These are phyloP conservation scores for Wickerhamiella vanderwaltii DNA, from an alignment of 805 yeast genomes.

Conservation along the genomic window DNA sequence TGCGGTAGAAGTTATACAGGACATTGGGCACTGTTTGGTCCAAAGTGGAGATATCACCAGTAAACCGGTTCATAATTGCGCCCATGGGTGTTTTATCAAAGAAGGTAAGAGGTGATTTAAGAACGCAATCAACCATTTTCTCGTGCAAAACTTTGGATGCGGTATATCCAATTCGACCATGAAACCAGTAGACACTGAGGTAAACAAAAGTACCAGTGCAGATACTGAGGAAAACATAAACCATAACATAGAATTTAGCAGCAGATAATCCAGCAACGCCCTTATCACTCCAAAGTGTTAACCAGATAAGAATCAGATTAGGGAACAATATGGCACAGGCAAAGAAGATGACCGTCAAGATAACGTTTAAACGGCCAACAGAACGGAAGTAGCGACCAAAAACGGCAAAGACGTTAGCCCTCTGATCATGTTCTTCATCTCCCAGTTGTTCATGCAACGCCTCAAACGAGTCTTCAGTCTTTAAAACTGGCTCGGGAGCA, in stretches of 20 bases:
- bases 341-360: conserved; percentile 5
- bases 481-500: neutral
- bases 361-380: conserved; percentile 8
- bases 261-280: conserved; percentile 14
- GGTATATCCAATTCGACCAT: conserved; percentile 14
- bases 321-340: conserved; percentile 8
- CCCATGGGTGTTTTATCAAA: conserved; percentile 95
- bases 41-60: conserved; percentile 73
- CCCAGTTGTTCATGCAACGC: conserved; percentile 3
- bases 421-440: conserved; percentile 9
- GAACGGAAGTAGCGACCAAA: conserved; percentile 13
- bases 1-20: conserved; percentile 27
- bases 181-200: conserved; percentile 12
- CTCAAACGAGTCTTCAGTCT: neutral
- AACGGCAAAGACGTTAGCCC: conserved; percentile 9
- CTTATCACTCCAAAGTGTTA: conserved; percentile 19
- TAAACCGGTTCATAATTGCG: conserved; percentile 76
- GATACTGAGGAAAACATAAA: conserved; percentile 12
- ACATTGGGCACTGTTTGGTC: conserved; percentile 48
- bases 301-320: conserved; percentile 17
- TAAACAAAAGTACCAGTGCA: conserved; percentile 9
- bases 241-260: conserved; percentile 16
- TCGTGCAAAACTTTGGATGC: conserved; percentile 35
- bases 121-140: conserved; percentile 56
- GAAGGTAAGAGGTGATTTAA: conserved; percentile 87